Evolutionary conservation across 108 stramenopile species (phyloP), one percentile per base, ranked within the genome.

Genomic region (Discostella pseudostelligera): DNA sequence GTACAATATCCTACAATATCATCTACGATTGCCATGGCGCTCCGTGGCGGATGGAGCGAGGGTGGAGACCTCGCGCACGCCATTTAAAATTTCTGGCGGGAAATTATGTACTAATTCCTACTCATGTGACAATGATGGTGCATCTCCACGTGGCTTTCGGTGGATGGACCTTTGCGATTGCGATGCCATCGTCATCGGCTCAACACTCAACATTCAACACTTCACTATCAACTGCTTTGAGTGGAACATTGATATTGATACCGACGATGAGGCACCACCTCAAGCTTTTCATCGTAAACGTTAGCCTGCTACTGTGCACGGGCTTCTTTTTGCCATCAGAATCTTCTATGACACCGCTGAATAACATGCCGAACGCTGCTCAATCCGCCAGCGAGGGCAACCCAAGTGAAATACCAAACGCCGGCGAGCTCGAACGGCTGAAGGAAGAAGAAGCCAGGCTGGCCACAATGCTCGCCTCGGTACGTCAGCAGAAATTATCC

Each of bases 401-500:
- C 32, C 26, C 17, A 20, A 56, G 65, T 28, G 58, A 60, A 17
- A 37, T 21, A 8, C 69, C 69, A 20, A 59, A 47, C 1, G 68
- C 68, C 22, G 72, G 72, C 4, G 61, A 62, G 20, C 72, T 73
- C 25, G 72, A 73, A 39, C 62, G 62, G 24, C 44, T 73, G 12
- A 73, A 73, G 28, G 44, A 68, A 45, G 60, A 71, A 57, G 75
- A 76, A 65, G 69, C 70, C 8, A 39, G 45, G 17, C 39, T 76
- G 20, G 35, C 76, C 5, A 48, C 66, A 11, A 65, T 81, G 54
- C 77, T 81, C 16, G 73, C 72, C 12, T 42, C 56, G 16, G 53
- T 81, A 0, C 81, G 81, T 25, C 50, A 64, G 16, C 66, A 81
- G 60, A 81, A 81, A 46, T 67, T 78, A 11, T 32, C 66, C 11